Evolutionary conservation across 495 filamentous ascomycete genomes (phyloP).

Genomic region (Lichina pygmaea): DNA sequence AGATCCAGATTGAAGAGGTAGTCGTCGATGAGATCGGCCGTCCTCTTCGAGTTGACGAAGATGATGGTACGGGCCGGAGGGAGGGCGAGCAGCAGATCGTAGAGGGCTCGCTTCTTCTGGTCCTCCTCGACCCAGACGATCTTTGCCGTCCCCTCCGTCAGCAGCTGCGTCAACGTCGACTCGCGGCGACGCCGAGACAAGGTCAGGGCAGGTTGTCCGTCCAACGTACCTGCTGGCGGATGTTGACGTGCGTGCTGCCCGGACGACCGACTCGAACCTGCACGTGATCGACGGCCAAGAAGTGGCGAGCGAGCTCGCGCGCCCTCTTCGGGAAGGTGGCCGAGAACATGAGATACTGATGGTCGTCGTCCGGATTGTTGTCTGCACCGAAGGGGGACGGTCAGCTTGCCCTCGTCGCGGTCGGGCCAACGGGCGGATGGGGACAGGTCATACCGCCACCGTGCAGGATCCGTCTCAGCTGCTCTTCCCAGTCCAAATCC

Average conservation of each 20-base stretch:
- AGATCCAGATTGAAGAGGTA: constrained; percentile 54
- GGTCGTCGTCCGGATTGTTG: constrained; percentile 51
- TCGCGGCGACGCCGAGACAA: not conserved
- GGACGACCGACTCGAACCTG: constrained; percentile 65
- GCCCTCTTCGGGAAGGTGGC: constrained; percentile 66
- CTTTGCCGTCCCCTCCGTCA: constrained; percentile 6
- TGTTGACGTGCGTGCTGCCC: constrained; percentile 51
- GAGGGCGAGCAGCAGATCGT: constrained; percentile 41
- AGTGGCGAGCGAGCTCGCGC: constrained; percentile 46
- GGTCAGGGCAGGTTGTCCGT: not conserved
- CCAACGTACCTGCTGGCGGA: constrained; percentile 31
- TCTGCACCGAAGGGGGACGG: constrained; percentile 5
- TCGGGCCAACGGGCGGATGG: not conserved
- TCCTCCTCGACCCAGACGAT: constrained; percentile 32
- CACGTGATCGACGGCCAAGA: constrained; percentile 42
- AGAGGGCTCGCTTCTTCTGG: constrained; percentile 40
- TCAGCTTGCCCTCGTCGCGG: not conserved
- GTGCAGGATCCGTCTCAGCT: constrained; percentile 41
- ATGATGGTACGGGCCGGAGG: constrained; percentile 60
- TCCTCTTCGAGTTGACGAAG: constrained; percentile 60
- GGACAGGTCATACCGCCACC: constrained; percentile 35
- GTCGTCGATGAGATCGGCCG: constrained; percentile 63
- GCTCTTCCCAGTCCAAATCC: constrained; percentile 39
- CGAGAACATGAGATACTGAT: constrained; percentile 79
- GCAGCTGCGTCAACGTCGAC: not conserved